Base-by-base conservation (phyloP, 352 stramenopile species). In the Globisporangium echinulatum region DNA sequence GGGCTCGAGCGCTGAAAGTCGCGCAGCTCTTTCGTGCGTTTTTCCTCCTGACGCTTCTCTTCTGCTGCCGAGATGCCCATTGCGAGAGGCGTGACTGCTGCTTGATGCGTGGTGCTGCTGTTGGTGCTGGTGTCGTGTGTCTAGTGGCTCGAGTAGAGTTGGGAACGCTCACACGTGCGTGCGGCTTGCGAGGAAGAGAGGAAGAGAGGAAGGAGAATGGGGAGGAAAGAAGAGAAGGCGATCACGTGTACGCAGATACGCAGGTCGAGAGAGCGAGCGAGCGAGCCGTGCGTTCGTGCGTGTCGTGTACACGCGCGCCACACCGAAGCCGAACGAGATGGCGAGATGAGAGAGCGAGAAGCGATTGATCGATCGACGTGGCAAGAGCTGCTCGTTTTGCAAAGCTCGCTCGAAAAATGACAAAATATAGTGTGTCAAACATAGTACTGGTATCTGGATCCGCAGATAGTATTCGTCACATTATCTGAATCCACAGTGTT, bases 41-140 rank as follows among this genome's bases (percentile, higher is more conserved):
- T 77, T 61, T 96, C 84, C 60, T 96, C 86, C 61, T 85, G 75
- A 38, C 71, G 77, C 75, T 96, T 94, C 58, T 92, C 79, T 52
- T 85, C 82, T 11, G 75, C 60, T 11, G 75, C 61, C 53, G 70
- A 47, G n/a, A 64, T 38, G 43, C 43, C 46, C 46, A 50, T 50
- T 50, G 46, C 17, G 46, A 13, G 15, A 14, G 2, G 14, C 7
- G 6, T 13, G 10, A 9, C 4, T 11, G 17, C 5, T 5, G 46
- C 15, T 33, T 17, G 17, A 44, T 36, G 46, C 15, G 15, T 25
- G 8, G 46, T 17, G n/a, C 11, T 7, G 14, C 7, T 50, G 46
- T 50, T n/a, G 46, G 5, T 47, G 42, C 7, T 10, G 11, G 42
- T n/a, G 7, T n/a, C n/a, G 17, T 49, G 46, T 33, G 46, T 11